Percentiles rank a stretch among this genome's conserved stretches.
These are phyloP conservation scores for Hyphopichia burtonii DNA, from an alignment of 1,139 yeast genomes.

Conservation along the genomic window DNA sequence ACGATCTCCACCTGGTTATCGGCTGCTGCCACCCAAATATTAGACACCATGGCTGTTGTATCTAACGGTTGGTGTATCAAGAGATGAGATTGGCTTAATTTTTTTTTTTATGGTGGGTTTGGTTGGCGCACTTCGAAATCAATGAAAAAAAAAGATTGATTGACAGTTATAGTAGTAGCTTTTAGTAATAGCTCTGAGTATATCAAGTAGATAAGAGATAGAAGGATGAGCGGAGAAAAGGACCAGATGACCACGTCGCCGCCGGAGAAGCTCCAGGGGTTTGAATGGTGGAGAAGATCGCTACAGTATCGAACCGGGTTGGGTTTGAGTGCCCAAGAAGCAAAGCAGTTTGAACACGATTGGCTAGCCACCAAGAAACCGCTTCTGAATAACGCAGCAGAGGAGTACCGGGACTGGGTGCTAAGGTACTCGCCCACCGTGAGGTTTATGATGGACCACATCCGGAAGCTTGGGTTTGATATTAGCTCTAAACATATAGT, in stretches of 20 bases:
- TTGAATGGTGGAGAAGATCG: conserved; percentile 83
- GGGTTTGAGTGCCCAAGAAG: conserved; percentile 57
- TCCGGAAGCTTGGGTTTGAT: conserved; percentile 66
- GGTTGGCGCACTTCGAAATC: too few species aligned
- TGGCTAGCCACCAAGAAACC: conserved; percentile 49
- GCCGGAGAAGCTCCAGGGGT: conserved; percentile 40
- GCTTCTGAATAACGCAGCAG: conserved; percentile 59
- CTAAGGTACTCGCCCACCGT: conserved; percentile 81
- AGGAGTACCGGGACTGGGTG: conserved; percentile 77
- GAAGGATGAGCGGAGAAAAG: not conserved
- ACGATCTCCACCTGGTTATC: conserved; percentile 71
- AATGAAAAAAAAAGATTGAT: too few species aligned
- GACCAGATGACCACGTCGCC: conserved; percentile 15
- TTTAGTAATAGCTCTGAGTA: too few species aligned
- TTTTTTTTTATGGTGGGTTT: too few species aligned
- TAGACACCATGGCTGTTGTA: conserved; percentile 37
- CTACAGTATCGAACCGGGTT: conserved; percentile 72
- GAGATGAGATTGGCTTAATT: too few species aligned
- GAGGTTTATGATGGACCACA: conserved; percentile 82
- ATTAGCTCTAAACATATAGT: conserved; percentile 48
- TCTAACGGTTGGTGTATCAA: too few species aligned
- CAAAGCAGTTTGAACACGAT: conserved; percentile 58
- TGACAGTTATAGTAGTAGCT: too few species aligned
- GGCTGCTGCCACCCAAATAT: conserved; percentile 95
- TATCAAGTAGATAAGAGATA: too few species aligned